A percentile compares a stretch with the other conserved stretches of the same genome.
These are phyloP conservation scores for Tolypocladium sp. DNA, from an alignment of 2,329 filamentous ascomycete species.

Conservation along the genomic window DNA sequence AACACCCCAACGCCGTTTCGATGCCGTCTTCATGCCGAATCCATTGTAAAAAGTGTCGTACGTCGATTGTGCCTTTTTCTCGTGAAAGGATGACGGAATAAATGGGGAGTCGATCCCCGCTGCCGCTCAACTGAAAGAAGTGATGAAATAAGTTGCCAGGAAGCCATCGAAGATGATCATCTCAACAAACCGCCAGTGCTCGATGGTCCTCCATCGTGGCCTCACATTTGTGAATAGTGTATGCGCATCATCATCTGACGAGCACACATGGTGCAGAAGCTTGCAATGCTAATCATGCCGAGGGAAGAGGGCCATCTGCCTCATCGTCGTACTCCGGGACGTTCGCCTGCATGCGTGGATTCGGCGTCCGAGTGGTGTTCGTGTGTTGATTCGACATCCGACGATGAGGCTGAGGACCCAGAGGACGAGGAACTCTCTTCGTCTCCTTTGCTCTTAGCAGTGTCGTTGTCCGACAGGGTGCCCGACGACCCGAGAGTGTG, in stretches of 20 bases:
- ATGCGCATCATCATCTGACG: neutral
- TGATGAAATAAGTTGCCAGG: neutral
- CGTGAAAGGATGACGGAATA: neutral
- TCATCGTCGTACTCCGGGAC: neutral
- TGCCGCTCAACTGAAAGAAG: neutral
- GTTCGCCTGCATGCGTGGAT: slow-evolving; percentile 4
- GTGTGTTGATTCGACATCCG: slow-evolving; percentile 26
- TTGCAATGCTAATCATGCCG: neutral
- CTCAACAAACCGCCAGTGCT: neutral
- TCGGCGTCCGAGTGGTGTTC: slow-evolving; percentile 10
- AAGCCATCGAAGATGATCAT: neutral
- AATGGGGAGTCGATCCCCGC: neutral
- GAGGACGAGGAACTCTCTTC: slow-evolving; percentile 19
- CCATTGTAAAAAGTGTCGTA: slow-evolving; percentile 9
- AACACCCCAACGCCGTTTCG: slow-evolving; percentile 20
- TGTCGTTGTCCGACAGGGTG: slow-evolving; percentile 26
- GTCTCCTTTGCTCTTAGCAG: slow-evolving; percentile 20
- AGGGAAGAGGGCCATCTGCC: neutral
- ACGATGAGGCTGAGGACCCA: slow-evolving; percentile 19
- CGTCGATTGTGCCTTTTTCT: slow-evolving; percentile 11
- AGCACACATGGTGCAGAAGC: neutral
- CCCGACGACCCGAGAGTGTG: slow-evolving; percentile 35
- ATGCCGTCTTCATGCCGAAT: slow-evolving; percentile 21
- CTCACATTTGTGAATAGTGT: neutral
- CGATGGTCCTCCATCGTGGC: neutral